These are phyloP conservation scores for Claviceps sp. DNA, from an alignment of 2,329 filamentous ascomycete species.

Conservation along the genomic window DNA sequence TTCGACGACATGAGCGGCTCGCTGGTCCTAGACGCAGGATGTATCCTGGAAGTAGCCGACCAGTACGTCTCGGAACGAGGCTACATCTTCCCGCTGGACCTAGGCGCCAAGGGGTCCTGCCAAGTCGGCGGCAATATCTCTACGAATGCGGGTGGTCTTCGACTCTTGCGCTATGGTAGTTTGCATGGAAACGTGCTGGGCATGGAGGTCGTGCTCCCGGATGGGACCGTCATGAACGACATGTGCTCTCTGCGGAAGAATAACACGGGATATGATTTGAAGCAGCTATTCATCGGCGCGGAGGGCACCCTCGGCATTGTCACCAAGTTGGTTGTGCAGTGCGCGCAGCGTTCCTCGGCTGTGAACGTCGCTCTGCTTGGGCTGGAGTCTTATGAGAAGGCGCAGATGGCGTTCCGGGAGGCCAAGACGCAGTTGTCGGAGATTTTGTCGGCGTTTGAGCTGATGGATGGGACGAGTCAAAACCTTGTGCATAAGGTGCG, in stretches of 20 bases:
- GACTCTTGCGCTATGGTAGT: slow-evolving; percentile 83
- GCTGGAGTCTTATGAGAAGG: slow-evolving; percentile 78
- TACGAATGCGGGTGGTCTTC: slow-evolving; percentile 86
- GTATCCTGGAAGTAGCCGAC: slow-evolving; percentile 81
- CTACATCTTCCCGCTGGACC: slow-evolving; percentile 88
- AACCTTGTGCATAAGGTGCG: slow-evolving; percentile 62
- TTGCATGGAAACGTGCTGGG: slow-evolving; percentile 88
- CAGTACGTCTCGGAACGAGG: slow-evolving; percentile 69
- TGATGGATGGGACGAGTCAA: slow-evolving; percentile 86
- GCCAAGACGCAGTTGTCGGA: slow-evolving; percentile 85
- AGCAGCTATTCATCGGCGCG: slow-evolving; percentile 90
- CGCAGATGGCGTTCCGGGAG: slow-evolving; percentile 72
- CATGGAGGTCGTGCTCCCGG: slow-evolving; percentile 82
- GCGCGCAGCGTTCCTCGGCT: slow-evolving; percentile 73
- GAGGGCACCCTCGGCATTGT: slow-evolving; percentile 94
- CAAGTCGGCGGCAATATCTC: slow-evolving; percentile 93
- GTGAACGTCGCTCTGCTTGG: slow-evolving; percentile 94
- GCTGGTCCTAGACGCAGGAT: slow-evolving; percentile 79
- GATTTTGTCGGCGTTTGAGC: slow-evolving; percentile 92
- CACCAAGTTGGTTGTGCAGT: slow-evolving; percentile 78
- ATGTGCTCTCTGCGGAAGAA: slow-evolving; percentile 86
- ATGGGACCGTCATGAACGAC: slow-evolving; percentile 85
- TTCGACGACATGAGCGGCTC: slow-evolving; percentile 91
- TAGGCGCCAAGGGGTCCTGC: slow-evolving; percentile 96
- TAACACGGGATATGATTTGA: slow-evolving; percentile 96